phyloP scores from a whole-genome alignment of 176 grass and related monocot genomes.

The Oryza punctata region DNA sequence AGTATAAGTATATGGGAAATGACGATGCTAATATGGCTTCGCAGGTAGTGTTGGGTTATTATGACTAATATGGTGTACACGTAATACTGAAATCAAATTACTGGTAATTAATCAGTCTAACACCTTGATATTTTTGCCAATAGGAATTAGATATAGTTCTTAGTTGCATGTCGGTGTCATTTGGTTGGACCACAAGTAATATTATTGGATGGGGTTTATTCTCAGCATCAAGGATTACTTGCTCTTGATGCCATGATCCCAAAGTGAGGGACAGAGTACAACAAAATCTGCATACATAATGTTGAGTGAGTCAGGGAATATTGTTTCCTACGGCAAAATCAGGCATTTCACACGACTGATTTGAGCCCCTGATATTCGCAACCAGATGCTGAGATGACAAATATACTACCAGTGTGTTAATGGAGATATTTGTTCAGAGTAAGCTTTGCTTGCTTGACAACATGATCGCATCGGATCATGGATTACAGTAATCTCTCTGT shows the following conservation, averaged over 20 bases:
- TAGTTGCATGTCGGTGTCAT: conserved; percentile 26
- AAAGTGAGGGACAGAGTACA: background rate
- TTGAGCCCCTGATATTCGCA: background rate
- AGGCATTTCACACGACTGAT: background rate
- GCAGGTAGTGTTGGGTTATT: background rate
- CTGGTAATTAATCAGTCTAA: background rate
- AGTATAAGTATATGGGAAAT: no score
- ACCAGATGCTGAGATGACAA: background rate
- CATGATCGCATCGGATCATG: background rate
- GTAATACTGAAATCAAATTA: background rate
- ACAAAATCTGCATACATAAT: background rate
- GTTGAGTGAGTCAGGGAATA: background rate
- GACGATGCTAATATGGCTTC: no score
- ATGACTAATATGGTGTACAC: background rate
- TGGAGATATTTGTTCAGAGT: background rate
- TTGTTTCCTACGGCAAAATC: background rate
- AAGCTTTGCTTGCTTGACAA: background rate
- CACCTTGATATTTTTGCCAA: conserved; percentile 18
- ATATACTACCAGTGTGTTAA: no score
- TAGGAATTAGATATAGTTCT: background rate
- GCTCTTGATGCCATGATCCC: background rate
- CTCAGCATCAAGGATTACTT: background rate
- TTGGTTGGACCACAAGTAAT: conserved; percentile 8
- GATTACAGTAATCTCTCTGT: background rate
- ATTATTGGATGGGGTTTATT: conserved; percentile 30